phyloP scores from a whole-genome alignment of 2,329 filamentous ascomycete species.

The Aspergillus puulaauensis region DNA sequence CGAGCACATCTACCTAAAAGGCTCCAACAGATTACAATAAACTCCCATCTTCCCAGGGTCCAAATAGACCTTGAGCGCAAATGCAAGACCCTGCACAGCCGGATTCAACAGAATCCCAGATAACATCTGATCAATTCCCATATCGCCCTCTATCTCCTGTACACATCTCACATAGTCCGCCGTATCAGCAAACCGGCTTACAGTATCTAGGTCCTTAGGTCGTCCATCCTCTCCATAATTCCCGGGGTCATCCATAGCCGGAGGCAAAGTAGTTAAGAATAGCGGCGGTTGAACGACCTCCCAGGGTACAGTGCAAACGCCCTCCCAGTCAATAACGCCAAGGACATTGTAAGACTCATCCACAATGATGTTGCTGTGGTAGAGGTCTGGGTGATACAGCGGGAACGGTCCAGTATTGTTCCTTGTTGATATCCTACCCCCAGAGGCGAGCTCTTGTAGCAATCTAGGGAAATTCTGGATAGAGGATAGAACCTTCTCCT shows the following conservation, averaged over 20 bases:
- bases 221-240: conserved; percentile 11
- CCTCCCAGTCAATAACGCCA: conserved; percentile 18
- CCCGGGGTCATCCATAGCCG: conserved; percentile 12
- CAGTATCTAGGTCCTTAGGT: background rate
- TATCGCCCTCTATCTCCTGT: background rate
- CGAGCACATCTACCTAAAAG: background rate
- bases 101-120: conserved; percentile 1
- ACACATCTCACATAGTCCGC: background rate
- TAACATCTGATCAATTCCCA: background rate
- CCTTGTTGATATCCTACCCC: background rate
- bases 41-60: conserved; percentile 12
- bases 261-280: conserved; percentile 11
- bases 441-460: background rate
- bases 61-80: conserved; percentile 7
- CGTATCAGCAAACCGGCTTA: background rate
- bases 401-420: conserved; percentile 14
- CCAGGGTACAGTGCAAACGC: conserved; percentile 14
- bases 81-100: conserved; percentile 3
- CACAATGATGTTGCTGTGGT: conserved; percentile 20
- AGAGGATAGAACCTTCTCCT: background rate
- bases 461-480: background rate
- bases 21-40: background rate
- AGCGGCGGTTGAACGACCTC: conserved; percentile 11
- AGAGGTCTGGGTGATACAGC: conserved; percentile 14
- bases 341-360: conserved; percentile 11